Evolutionary conservation across 2,329 filamentous ascomycete genomes (phyloP).

Genomic region (Xylaria hypoxylon): DNA sequence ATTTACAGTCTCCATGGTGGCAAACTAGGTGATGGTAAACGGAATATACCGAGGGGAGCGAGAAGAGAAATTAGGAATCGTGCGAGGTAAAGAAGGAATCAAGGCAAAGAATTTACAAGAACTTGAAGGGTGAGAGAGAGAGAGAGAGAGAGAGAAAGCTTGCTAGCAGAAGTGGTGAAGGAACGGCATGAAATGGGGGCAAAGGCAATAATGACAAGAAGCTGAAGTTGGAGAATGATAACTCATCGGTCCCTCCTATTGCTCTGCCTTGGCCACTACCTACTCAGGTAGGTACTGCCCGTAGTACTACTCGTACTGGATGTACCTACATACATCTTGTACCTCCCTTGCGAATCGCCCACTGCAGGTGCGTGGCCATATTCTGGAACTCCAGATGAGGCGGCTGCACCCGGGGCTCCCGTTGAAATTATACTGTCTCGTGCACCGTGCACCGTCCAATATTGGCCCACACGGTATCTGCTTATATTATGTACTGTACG

Average conservation of each 20-base stretch:
- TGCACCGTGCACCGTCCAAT: neutral
- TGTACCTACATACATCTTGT: too few relatives aligned
- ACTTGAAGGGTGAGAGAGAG: neutral
- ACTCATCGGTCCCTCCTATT: constrained; percentile 9
- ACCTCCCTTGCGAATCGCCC: constrained; percentile 19
- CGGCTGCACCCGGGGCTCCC: constrained; percentile 29
- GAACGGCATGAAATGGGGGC: constrained; percentile 20
- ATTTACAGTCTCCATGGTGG: constrained; percentile 15
- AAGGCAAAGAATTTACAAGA: constrained; percentile 26
- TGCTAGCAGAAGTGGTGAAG: constrained; percentile 2
- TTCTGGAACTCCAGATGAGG: constrained; percentile 17
- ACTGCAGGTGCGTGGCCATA: neutral
- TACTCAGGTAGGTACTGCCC: neutral
- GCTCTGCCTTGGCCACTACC: neutral
- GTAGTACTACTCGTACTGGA: too few relatives aligned
- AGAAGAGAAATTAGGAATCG: neutral
- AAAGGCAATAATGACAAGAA: constrained; percentile 18
- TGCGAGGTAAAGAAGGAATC: neutral
- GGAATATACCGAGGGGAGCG: neutral
- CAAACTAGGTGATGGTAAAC: neutral
- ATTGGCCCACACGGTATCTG: too few relatives aligned
- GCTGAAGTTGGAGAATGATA: constrained; percentile 24
- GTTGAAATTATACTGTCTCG: constrained; percentile 22
- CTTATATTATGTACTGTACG: too few relatives aligned
- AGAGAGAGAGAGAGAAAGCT: neutral